Evolutionary conservation across 768 basidiomycete species (phyloP).

Genomic region (Rhizopogon rudus): DNA sequence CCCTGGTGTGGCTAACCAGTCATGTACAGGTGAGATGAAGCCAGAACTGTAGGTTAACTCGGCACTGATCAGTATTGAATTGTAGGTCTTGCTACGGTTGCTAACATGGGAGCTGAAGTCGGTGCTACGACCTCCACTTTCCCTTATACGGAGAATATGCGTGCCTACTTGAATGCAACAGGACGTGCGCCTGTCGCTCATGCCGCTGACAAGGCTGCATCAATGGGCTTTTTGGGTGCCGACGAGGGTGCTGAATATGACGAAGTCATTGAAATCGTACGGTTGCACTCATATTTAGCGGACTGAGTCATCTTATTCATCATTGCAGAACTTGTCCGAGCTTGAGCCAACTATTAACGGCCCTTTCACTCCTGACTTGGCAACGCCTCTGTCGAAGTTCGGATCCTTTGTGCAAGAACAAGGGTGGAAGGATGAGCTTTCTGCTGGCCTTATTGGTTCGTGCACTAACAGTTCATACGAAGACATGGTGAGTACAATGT

Average conservation of each 20-base stretch:
- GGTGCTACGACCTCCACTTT: slow-evolving; percentile 99
- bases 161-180: slow-evolving; percentile 84
- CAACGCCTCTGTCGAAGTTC: slow-evolving; percentile 91
- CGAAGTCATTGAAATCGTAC: slow-evolving; percentile 87
- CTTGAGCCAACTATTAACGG: slow-evolving; percentile 94
- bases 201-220: slow-evolving; percentile 82
- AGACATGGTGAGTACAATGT: slow-evolving; percentile 61
- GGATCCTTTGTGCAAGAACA: slow-evolving; percentile 72
- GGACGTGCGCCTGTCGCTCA: slow-evolving; percentile 80
- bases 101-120: slow-evolving; percentile 99
- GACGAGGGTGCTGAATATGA: slow-evolving; percentile 93
- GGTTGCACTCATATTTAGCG: slow-evolving; percentile 18
- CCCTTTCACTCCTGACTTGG: slow-evolving; percentile 95
- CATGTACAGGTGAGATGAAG: slow-evolving; percentile 71
- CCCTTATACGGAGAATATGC: slow-evolving; percentile 91
- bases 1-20: slow-evolving; percentile 81
- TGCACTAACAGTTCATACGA: slow-evolving; percentile 99
- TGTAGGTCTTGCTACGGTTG: slow-evolving; percentile 85
- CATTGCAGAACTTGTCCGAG: slow-evolving; percentile 70
- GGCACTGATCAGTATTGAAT: background rate
- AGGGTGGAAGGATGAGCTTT: slow-evolving; percentile 91
- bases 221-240: slow-evolving; percentile 70
- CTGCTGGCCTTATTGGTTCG: slow-evolving; percentile 93
- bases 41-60: background rate
- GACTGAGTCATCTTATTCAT: background rate